Conservation (phyloP, 208 protist species). For the Wallacemonas sp. region DNA sequence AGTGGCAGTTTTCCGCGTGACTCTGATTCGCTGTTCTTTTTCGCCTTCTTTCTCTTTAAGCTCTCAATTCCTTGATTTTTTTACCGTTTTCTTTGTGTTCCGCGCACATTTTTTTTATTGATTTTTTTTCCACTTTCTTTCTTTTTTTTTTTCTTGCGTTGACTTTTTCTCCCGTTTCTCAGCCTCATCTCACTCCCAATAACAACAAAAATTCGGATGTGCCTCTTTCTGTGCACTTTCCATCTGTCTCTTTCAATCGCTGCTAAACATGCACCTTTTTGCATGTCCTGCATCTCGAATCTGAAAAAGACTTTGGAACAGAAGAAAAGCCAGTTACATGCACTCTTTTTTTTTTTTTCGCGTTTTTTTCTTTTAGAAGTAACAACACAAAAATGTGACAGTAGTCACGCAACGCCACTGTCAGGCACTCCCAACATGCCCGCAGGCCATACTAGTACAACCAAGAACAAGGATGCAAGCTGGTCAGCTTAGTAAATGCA, state of each 20-base stretch:
- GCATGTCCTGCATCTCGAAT: too few relatives aligned
- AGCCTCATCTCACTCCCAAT: neutral
- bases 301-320: too few relatives aligned
- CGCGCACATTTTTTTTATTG: neutral
- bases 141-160: slow-evolving; percentile 11
- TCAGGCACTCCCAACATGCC: too few relatives aligned
- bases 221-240: neutral
- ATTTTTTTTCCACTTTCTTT: slow-evolving; percentile 3
- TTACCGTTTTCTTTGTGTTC: neutral
- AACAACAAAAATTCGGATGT: slow-evolving; percentile 2
- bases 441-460: too few relatives aligned
- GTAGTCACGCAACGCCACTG: too few relatives aligned
- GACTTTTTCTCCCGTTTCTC: neutral
- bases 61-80: neutral
- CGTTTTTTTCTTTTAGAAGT: neutral
- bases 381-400: neutral
- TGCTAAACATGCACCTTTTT: too few relatives aligned
- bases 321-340: too few relatives aligned
- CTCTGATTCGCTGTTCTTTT: too few relatives aligned
- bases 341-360: too few relatives aligned
- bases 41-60: slow-evolving; percentile 10
- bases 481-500: too few relatives aligned
- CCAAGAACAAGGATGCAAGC: too few relatives aligned
- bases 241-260: neutral
- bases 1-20: slow-evolving; percentile 4